Evolutionary conservation across 768 basidiomycete genomes (phyloP).

Genomic region (Amanita phalloides): DNA sequence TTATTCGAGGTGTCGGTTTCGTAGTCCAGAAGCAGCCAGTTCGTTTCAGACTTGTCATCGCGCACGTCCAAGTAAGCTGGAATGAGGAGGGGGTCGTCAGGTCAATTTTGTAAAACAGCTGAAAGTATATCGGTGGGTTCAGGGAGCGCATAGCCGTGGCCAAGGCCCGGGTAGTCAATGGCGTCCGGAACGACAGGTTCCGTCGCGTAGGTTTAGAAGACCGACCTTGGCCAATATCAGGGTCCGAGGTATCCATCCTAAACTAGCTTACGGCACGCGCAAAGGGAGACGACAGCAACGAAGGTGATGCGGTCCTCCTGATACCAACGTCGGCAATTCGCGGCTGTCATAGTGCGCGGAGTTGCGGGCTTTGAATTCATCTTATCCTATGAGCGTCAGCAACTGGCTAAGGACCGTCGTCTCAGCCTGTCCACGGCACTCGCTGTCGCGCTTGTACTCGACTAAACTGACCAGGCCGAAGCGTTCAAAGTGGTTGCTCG

Average conservation of each 20-base stretch:
- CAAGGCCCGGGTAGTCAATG: not conserved
- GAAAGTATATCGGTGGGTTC: not conserved
- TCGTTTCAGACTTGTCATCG: conserved; percentile 74
- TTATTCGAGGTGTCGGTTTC: conserved; percentile 78
- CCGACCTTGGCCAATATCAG: conserved; percentile 64
- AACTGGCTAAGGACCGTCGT: conserved; percentile 3
- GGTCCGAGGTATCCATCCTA: conserved; percentile 33
- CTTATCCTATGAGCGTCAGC: not conserved
- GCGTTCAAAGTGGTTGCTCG: conserved; percentile 28
- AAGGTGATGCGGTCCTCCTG: too few relatives aligned
- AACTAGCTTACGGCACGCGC: too few relatives aligned
- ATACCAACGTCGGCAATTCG: too few relatives aligned
- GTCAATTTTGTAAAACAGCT: conserved; percentile 6
- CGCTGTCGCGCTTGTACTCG: not conserved
- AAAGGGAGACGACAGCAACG: too few relatives aligned
- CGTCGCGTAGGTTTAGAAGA: not conserved
- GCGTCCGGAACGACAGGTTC: not conserved
- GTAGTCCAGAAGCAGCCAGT: conserved; percentile 89
- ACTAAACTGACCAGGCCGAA: conserved; percentile 5
- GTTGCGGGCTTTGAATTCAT: not conserved
- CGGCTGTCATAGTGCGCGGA: too few relatives aligned
- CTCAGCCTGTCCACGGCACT: conserved; percentile 1
- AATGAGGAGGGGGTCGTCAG: conserved; percentile 14
- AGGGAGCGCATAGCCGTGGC: not conserved
- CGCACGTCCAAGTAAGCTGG: conserved; percentile 85